Base-by-base conservation (phyloP, 306 rosid genomes). In the Vachellia pachyceras region DNA sequence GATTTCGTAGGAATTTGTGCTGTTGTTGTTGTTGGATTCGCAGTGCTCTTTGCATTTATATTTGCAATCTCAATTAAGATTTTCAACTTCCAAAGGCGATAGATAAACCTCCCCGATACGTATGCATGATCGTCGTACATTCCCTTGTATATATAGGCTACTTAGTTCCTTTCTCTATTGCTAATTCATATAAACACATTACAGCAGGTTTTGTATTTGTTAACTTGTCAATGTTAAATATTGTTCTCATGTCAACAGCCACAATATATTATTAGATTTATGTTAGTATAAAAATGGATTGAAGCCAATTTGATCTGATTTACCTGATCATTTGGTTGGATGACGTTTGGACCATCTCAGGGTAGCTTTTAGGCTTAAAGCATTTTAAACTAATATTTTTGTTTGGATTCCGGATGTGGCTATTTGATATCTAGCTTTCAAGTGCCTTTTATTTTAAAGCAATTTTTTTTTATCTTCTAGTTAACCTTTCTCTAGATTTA, bases 71-170 rank as follows among this genome's bases (percentile, higher is more conserved):
- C 82, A 60, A 89, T 89, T 22, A 89, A 82, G 78, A 3, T 61
- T 42, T 83, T 91, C 63, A 91, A 89, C 69, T 91, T 91, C 80
- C 90, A 91, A 84, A 88, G 13, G 54, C 80, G 94, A 73, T 90
- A 84, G 73, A 75, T 41, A 25, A 18, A 17, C 39, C 39, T 22
- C 4, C 36, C 4, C 11, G 2, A 29, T 29, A 0, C 33, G 33
- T 3, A 1, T 3, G 3, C 72, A 14, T 49, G 39, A 20, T 75
- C 41, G 40, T 75, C 14, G 20, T 44, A 36, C 36, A 40, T 25
- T 64, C 15, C 71, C 47, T 7, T 44, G 12, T 44, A 72, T 55
- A 17, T 20, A 50, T 40, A 60, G 72, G 67, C 39, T 68, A 58
- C 3, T 12, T 35, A 20, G 25, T 33, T 45, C 44, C 76, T 61